Evolutionary conservation across 2,329 filamentous ascomycete species (phyloP), one percentile per base, ranked within the genome.

Genomic region (Exophiala lecanii-corni): DNA sequence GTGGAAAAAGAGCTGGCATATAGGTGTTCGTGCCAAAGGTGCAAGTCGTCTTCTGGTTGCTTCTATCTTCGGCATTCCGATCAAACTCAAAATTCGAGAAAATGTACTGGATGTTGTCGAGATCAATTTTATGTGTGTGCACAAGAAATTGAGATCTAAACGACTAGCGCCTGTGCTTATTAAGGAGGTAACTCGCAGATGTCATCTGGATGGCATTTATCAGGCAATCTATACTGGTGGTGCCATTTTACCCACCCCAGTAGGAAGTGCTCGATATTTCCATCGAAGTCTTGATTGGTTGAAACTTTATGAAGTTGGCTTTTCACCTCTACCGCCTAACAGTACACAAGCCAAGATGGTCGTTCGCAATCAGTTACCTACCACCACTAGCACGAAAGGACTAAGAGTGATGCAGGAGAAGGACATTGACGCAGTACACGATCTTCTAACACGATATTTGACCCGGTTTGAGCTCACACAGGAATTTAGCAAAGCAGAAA

Each of bases 121-220:
- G 65, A 92, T 98, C 68, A 98, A 98, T 72, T 98, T 97, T 69
- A 82, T 98, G 54, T 94, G 89, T 60, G 84, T 98, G 42, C 92
- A 98, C 75, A 97, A 97, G 75, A 97, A 97, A 69, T 80, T 98
- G 21, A 86, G 92, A 38, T 81, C 86, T 45, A 96, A 97, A 72
- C 83, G 92, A 41, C 79, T 98, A 32, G 82, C 92, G 0, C 92
- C 92, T 0, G 85, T 97, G 2, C 79, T 98, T 40, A 98, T 98
- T 73, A 96, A 96, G 67, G 92, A 98, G 64, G 88, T 98, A 57
- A 98, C 92, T 4, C 84, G 92, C 36, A 79, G 89, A 51, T 94
- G 88, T 72, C 94, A 97, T 66, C 69, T 89, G 36, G 75, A 85
- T 52, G 86, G 83, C 43, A 84, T 94, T 54, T 97, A 85, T 76